Evolutionary conservation across 148 eudicot genomes (phyloP).

Genomic region (Silene conica): DNA sequence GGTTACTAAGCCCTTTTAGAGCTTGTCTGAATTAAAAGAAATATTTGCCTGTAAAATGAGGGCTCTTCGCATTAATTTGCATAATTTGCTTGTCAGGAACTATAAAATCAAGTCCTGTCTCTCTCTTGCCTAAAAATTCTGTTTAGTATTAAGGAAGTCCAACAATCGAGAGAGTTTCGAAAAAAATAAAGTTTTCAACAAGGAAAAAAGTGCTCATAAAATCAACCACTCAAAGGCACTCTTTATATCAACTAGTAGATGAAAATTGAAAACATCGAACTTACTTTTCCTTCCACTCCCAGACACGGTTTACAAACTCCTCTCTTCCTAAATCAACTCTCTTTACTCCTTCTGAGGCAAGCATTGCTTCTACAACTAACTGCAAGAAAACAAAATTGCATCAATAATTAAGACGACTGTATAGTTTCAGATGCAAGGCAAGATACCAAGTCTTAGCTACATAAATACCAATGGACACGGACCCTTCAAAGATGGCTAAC

Average conservation of each 20-base stretch:
- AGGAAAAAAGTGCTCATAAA: neutral
- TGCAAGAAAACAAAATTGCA: constrained; percentile 38
- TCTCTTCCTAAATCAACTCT: constrained; percentile 87
- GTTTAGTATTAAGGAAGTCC: neutral
- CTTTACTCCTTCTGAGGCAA: constrained; percentile 86
- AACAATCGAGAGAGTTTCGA: neutral
- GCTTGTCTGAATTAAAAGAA: neutral
- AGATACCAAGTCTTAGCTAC: neutral
- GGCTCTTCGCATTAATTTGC: neutral
- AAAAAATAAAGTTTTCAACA: neutral
- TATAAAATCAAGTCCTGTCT: too few species aligned
- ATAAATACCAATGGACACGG: neutral
- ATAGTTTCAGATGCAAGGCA: neutral
- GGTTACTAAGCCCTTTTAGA: neutral
- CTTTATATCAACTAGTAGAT: constrained; percentile 1
- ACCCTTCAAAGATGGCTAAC: neutral
- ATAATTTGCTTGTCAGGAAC: neutral
- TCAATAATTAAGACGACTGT: neutral
- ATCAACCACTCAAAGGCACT: constrained; percentile 2
- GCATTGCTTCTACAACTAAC: constrained; percentile 98
- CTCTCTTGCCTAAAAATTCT: neutral
- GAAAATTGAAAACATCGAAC: constrained; percentile 10
- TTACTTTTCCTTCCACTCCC: constrained; percentile 99
- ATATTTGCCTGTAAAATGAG: neutral
- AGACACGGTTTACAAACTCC: constrained; percentile 77